Percentiles rank a stretch among this genome's conserved stretches.
Conservation (phyloP, 441 rosid genomes). For the Erodium chrysanthum region DNA sequence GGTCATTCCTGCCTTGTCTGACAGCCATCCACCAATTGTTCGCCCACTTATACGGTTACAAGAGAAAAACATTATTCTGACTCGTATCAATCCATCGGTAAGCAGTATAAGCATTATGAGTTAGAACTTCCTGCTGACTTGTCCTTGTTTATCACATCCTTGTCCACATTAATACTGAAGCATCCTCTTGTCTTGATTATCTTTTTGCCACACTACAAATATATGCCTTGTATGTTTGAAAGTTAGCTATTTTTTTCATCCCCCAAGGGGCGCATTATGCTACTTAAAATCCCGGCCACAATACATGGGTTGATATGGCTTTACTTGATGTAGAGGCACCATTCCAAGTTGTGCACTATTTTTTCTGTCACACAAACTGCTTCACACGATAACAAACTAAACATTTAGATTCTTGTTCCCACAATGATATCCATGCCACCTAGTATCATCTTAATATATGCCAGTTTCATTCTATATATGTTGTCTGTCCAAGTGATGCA, state of each 20-base stretch:
- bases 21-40: conserved; percentile 48
- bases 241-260: background rate
- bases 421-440: too few species aligned
- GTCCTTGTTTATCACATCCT: background rate
- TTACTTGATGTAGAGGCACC: background rate
- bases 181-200: background rate
- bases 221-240: background rate
- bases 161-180: too few species aligned
- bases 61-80: conserved; percentile 61
- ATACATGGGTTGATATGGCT: background rate
- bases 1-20: conserved; percentile 58
- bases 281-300: background rate
- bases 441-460: too few species aligned
- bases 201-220: background rate
- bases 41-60: conserved; percentile 81
- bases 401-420: background rate
- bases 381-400: background rate
- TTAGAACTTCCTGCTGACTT: background rate
- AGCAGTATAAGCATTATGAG: conserved; percentile 20
- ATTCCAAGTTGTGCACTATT: background rate
- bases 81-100: conserved; percentile 91
- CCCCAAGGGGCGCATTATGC: background rate
- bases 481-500: background rate
- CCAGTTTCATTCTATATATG: background rate
- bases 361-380: background rate